Evolutionary conservation across 1,284 basidiomycete species (phyloP).

Genomic region (Lentinula novae-zelandiae): DNA sequence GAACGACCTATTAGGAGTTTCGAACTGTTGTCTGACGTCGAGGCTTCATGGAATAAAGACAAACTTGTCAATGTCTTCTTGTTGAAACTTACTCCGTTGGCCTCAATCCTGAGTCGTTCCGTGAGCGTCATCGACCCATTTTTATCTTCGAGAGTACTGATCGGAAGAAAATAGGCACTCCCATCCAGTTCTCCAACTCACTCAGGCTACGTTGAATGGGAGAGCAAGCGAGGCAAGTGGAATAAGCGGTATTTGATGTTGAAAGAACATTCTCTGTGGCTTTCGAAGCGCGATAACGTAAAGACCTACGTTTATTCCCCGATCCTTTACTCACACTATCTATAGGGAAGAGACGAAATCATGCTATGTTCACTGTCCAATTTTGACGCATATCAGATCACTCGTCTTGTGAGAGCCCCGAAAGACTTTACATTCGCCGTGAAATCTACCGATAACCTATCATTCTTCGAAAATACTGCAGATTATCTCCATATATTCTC

Average conservation of each 20-base stretch:
- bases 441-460: constrained; percentile 83
- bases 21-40: constrained; percentile 70
- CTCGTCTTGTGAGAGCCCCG: constrained; percentile 67
- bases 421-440: constrained; percentile 80
- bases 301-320: constrained; percentile 18
- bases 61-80: constrained; percentile 75
- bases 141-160: constrained; percentile 6
- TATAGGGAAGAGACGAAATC: constrained; percentile 78
- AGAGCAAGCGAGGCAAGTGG: constrained; percentile 90
- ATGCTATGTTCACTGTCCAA: constrained; percentile 78
- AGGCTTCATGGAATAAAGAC: constrained; percentile 81
- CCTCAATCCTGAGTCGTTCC: constrained; percentile 50
- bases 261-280: constrained; percentile 77
- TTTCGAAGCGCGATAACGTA: constrained; percentile 85
- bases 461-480: constrained; percentile 78
- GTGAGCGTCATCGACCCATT: constrained; percentile 34
- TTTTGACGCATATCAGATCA: constrained; percentile 81
- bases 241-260: constrained; percentile 84
- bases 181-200: constrained; percentile 68
- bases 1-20: constrained; percentile 85
- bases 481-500: constrained; percentile 86
- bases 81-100: constrained; percentile 67
- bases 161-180: constrained; percentile 47
- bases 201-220: constrained; percentile 79
- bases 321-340: not conserved